A percentile compares a stretch with the other conserved stretches of the same genome.
Conservation (phyloP, 306 rosid species). For the Fragaria vesca region DNA sequence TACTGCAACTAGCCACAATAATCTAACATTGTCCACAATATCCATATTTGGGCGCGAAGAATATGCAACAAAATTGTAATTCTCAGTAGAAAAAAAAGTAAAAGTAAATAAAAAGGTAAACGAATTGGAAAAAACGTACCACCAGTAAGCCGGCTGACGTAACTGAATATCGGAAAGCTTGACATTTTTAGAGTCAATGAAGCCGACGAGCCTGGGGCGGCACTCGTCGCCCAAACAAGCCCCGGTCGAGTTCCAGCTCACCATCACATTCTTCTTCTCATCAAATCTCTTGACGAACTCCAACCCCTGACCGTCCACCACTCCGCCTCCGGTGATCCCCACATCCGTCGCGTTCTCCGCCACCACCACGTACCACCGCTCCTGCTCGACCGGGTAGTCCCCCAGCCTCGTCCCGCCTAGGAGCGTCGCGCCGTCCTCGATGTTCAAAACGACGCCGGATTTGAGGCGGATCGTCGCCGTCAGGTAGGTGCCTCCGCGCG, state of each 20-base stretch:
- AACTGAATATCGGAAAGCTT: conserved; percentile 52
- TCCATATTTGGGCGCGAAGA: neutral
- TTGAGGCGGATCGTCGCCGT: conserved; percentile 70
- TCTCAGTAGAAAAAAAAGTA: too few relatives aligned
- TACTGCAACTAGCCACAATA: neutral
- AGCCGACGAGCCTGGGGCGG: conserved; percentile 79
- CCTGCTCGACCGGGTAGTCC: conserved; percentile 64
- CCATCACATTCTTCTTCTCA: conserved; percentile 83
- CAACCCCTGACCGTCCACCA: conserved; percentile 80
- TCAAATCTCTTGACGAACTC: conserved; percentile 63
- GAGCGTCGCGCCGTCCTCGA: conserved; percentile 60
- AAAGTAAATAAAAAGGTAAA: neutral
- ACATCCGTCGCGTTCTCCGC: conserved; percentile 81
- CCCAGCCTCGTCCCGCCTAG: conserved; percentile 54
- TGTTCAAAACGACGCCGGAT: conserved; percentile 65
- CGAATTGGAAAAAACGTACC: conserved; percentile 40
- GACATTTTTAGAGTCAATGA: conserved; percentile 50
- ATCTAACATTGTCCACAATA: neutral
- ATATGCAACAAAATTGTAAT: too few relatives aligned
- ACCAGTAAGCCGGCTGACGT: conserved; percentile 86
- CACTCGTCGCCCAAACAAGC: conserved; percentile 86
- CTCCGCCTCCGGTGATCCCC: conserved; percentile 83
- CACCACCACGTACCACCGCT: conserved; percentile 74
- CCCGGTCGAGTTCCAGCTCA: conserved; percentile 88
- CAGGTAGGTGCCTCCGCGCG: conserved; percentile 72